Base-by-base conservation (phyloP, 2,329 filamentous ascomycete genomes). In the Hypoxylon rubiginosum region DNA sequence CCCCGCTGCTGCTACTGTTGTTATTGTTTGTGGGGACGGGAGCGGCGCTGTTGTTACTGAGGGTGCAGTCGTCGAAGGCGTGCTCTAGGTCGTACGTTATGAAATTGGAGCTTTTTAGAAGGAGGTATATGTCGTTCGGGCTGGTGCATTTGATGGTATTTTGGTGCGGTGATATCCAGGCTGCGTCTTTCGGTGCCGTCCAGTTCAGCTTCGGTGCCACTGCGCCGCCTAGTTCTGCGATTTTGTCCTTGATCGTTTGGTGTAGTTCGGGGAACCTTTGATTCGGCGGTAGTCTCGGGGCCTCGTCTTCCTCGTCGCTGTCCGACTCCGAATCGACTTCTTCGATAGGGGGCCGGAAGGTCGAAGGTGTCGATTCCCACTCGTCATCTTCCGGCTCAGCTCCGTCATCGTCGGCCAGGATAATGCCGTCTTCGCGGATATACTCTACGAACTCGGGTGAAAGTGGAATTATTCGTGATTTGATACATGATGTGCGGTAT, bases 131-230 rank as follows among this genome's bases (percentile, higher is more conserved):
- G 75, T 99, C 96, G 77, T 96, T 97, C 2, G 96, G 89, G 0
- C 89, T 90, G 3, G 89, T 90, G 80, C 96, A 99, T 79, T 97
- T 93, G 81, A 97, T 91, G 50, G 92, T 97, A 79, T 99, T 99
- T 73, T 90, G 80, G 85, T 95, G 77, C 81, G 80, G 90, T 80
- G 86, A 89, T 79, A 99, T 97, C 91, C 94, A 97, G 21, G 92
- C 93, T 8, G 96, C 96, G 77, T 99, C 96, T 79, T 97, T 97
- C 3, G 96, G 96, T 3, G 94, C 91, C 5, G 94, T 97, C 96
- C 96, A 99, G 82, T 98, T 98, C 50, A 99, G 83, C 80, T 99
- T 99, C 0, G 96, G 96, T 1, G 92, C 90, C 8, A 97, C 94
- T 65, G 90, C 89, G 64, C 95, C 95, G 15, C 93, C 94, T 0